Base-by-base conservation (phyloP, 108 stramenopile genomes). In the Nannochloropsis salina region DNA sequence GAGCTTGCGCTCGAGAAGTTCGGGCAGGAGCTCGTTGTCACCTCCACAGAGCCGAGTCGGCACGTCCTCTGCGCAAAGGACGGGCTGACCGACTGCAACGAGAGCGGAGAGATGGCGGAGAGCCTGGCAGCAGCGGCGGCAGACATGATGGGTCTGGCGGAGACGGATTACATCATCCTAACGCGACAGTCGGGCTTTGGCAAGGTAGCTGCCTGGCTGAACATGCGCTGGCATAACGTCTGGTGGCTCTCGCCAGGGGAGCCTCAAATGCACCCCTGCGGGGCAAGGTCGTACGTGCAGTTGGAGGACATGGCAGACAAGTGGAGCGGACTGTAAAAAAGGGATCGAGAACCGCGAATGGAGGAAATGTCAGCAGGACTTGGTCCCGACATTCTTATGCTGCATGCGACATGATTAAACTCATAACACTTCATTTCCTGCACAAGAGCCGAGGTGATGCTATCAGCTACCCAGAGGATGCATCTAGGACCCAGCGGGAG, bases 251-350 rank as follows among this genome's bases (percentile, higher is more conserved):
- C 61, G 2, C 61, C 61, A n/a, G 61, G 61, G 61, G 61, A 74
- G 61, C 61, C 61, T 4, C 15, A 74, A n/a, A 15, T n/a, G 5
- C 15, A n/a, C n/a, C 20, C n/a, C 4, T 74, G 61, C 61, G 61
- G 61, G 61, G 20, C 61, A 2, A 15, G 61, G 2, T 15, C 61
- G n/a, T 74, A 74, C 61, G 61, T 74, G 61, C 61, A 74, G 5
- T 74, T 74, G 61, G 61, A 74, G 4, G 20, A 74, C 2, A 74
- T 74, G 61, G 61, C 61, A 15, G 61, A 74, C n/a, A 74, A 74
- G 61, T 74, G 61, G 61, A 74, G 61, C 61, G 61, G 61, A n/a
- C 61, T 74, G 61, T 74, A 74, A n/a, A n/a, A n/a, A n/a, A n/a
- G n/a, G n/a, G n/a, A n/a, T n/a, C n/a, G n/a, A n/a, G n/a, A n/a